Evolutionary conservation across 2,329 filamentous ascomycete genomes (phyloP).

Genomic region (Colletotrichum tropicicola): DNA sequence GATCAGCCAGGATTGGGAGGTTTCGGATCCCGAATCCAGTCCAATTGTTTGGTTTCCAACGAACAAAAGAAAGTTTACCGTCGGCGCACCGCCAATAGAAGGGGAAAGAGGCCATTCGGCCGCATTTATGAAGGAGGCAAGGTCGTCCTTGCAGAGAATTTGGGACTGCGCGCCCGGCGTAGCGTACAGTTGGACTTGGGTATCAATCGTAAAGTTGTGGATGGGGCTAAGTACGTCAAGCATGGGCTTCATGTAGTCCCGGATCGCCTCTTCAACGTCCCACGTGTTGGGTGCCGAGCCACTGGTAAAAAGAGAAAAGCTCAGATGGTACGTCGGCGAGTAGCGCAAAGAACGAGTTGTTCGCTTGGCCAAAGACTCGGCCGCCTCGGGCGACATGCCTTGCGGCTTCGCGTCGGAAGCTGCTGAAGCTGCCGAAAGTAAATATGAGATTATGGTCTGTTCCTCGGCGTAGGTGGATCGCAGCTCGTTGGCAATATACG

Average conservation of each 20-base stretch:
- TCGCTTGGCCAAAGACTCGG: conserved; percentile 70
- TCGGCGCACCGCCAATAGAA: conserved; percentile 91
- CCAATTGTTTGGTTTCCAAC: conserved; percentile 80
- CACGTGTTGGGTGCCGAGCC: conserved; percentile 82
- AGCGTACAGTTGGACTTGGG: conserved; percentile 96
- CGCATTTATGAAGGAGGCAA: conserved; percentile 95
- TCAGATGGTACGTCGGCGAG: conserved; percentile 92
- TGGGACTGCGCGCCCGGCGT: conserved; percentile 68
- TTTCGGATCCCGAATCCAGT: conserved; percentile 52
- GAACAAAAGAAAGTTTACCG: conserved; percentile 95
- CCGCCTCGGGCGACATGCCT: conserved; percentile 58
- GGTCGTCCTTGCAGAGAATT: conserved; percentile 81
- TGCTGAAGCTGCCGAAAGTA: conserved; percentile 69
- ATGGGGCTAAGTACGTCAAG: conserved; percentile 82
- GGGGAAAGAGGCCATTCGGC: conserved; percentile 97
- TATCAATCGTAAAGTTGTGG: conserved; percentile 95
- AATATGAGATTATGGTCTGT: conserved; percentile 82
- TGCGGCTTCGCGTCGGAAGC: conserved; percentile 56
- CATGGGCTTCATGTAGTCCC: conserved; percentile 83
- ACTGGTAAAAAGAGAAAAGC: conserved; percentile 92
- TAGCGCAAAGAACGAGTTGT: conserved; percentile 90
- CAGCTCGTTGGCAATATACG: conserved; percentile 81
- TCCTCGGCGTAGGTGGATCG: conserved; percentile 86
- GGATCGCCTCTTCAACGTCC: conserved; percentile 86
- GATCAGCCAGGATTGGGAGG: conserved; percentile 82